Conservation (phyloP, 192 early-diverging fungal genomes). For the Coemansia guatemalensis region DNA sequence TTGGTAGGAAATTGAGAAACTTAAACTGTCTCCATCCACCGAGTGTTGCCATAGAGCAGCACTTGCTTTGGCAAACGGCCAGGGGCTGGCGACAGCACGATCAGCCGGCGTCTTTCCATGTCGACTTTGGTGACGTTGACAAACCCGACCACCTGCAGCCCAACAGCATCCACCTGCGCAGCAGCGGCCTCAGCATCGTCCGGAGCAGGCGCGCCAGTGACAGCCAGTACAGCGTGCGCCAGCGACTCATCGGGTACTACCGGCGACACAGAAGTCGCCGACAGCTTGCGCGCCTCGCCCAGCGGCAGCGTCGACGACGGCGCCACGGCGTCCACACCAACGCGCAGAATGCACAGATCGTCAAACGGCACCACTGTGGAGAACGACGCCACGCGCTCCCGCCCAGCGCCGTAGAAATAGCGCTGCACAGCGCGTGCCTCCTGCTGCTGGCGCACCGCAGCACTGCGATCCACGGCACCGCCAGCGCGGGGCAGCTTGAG, state of each 20-base stretch:
- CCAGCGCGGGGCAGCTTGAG: slow-evolving; percentile 92
- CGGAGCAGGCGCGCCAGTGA: slow-evolving; percentile 64
- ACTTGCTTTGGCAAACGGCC: slow-evolving; percentile 83
- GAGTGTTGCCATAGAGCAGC: slow-evolving; percentile 78
- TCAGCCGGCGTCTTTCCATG: slow-evolving; percentile 77
- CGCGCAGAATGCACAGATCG: slow-evolving; percentile 74
- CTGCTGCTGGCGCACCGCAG: slow-evolving; percentile 62
- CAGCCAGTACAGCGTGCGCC: slow-evolving; percentile 81
- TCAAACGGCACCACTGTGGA: slow-evolving; percentile 75
- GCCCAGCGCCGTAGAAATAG: slow-evolving; percentile 92
- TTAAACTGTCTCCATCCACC: slow-evolving; percentile 83
- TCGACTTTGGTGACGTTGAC: slow-evolving; percentile 64
- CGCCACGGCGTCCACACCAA: slow-evolving; percentile 67
- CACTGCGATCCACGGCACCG: slow-evolving; percentile 89
- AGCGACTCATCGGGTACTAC: slow-evolving; percentile 81
- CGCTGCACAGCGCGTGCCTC: slow-evolving; percentile 78
- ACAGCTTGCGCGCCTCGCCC: slow-evolving; percentile 75
- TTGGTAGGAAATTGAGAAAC: background rate
- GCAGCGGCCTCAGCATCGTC: slow-evolving; percentile 49
- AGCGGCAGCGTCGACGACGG: slow-evolving; percentile 91
- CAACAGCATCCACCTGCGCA: slow-evolving; percentile 74
- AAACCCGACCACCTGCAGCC: slow-evolving; percentile 64
- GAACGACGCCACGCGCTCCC: slow-evolving; percentile 79
- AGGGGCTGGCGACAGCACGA: slow-evolving; percentile 82
- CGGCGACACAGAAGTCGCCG: slow-evolving; percentile 76